Evolutionary conservation across 2,329 filamentous ascomycete genomes (phyloP), one percentile per base, ranked within the genome.

Genomic region (Chalaropsis ovoidea): DNA sequence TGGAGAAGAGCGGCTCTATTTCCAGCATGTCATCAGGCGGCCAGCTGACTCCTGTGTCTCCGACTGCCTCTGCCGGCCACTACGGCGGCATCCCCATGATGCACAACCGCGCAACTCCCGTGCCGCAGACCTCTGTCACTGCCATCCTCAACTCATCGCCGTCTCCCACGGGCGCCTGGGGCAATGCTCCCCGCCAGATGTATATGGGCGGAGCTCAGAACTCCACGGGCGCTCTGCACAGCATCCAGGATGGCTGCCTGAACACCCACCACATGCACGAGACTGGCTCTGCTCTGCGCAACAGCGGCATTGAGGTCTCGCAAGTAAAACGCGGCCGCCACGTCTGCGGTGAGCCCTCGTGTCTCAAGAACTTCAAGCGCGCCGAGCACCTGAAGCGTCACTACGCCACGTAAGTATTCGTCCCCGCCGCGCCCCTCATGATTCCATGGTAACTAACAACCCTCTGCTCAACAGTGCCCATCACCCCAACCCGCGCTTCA

Each of bases 311-410:
- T 11, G 67, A 68, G 42, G 66, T 69, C 58, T 63, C 62, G 17
- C 66, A 65, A n/a, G 68, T 69, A 27, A 61, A 54, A n/a, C 69
- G 74, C 58, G 74, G 73, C 69, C 77, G 74, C 73, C 79, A 72
- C 74, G 75, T 77, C 68, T 82, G 80, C 68, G 73, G 77, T 17
- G 76, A 78, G 41, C 75, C 75, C 6, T 75, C 75, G 35, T 83
- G 81, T 71, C 71, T 76, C 69, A 79, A 78, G 69, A 76, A 76
- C 0, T 82, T 80, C 67, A 78, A 79, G 69, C 76, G 81, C 65
- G 79, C 78, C 27, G 81, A 84, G 71, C 81, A 84, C 68, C 72
- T 83, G 19, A 83, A 82, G 73, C 76, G 81, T 35, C 81, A 84
- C 70, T 75, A 78, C 63, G 76, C 76, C 64, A 79, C 79, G 80